A percentile compares a stretch with the other conserved stretches of the same genome.
Evolutionary conservation across 805 yeast species (phyloP).

Genomic region (Scheffersomyces ergatensis): DNA sequence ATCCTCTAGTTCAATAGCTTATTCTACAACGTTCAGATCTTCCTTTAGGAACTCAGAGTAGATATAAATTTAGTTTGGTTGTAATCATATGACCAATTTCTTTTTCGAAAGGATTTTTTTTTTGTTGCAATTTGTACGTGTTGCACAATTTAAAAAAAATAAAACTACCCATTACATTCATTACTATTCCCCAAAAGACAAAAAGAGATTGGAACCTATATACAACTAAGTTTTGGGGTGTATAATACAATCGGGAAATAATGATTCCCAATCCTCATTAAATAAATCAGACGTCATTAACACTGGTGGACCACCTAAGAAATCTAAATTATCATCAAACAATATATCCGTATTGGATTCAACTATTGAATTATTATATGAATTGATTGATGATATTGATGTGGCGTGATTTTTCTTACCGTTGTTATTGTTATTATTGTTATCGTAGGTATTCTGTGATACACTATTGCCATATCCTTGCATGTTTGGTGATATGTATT

Average conservation of each 20-base stretch:
- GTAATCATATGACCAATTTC: too few relatives aligned
- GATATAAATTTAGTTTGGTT: too few relatives aligned
- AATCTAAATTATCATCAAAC: constrained; percentile 24
- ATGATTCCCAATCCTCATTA: constrained; percentile 48
- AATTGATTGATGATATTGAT: constrained; percentile 1
- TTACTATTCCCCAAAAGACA: too few relatives aligned
- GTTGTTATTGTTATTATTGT: not conserved
- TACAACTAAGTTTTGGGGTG: constrained; percentile 12
- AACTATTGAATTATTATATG: constrained; percentile 2
- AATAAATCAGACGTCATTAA: constrained; percentile 49
- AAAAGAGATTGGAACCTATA: too few relatives aligned
- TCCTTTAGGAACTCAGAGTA: too few relatives aligned
- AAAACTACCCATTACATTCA: too few relatives aligned
- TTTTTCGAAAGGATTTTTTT: too few relatives aligned
- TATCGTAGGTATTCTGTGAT: not conserved
- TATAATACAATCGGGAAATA: constrained; percentile 46
- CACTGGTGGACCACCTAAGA: constrained; percentile 52
- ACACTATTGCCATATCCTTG: not conserved
- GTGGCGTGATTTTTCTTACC: constrained; percentile 1
- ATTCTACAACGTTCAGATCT: too few relatives aligned
- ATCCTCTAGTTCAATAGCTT: too few relatives aligned
- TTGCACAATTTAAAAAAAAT: too few relatives aligned
- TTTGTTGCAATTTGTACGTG: too few relatives aligned
- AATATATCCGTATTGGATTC: constrained; percentile 17
- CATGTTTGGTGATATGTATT: too few relatives aligned